phyloP scores from a whole-genome alignment of 2,329 filamentous ascomycete genomes.

The Diaporthe capsici region DNA sequence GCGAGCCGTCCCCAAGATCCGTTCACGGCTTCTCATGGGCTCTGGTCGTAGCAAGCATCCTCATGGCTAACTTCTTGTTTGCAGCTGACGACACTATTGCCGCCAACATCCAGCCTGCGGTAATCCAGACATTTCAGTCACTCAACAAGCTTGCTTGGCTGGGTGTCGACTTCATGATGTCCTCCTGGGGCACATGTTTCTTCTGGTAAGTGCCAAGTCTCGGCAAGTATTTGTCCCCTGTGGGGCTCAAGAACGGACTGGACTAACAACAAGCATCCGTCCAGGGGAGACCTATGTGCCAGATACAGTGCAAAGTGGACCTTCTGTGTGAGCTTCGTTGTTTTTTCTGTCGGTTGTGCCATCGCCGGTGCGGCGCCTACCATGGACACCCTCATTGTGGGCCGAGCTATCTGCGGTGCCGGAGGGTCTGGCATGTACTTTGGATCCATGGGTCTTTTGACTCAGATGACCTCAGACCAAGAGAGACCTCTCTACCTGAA shows the following conservation, averaged over 20 bases:
- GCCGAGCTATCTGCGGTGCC: not conserved
- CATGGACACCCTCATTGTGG: not conserved
- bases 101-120: not conserved
- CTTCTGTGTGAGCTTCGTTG: not conserved
- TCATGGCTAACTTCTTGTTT: not conserved
- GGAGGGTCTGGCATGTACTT: not conserved
- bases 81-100: not conserved
- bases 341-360: not conserved
- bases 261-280: not conserved
- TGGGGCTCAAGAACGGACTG: not conserved
- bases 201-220: not conserved
- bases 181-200: not conserved
- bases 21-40: not conserved
- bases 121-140: not conserved
- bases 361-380: not conserved
- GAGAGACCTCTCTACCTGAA: not conserved
- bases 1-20: not conserved
- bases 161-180: not conserved
- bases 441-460: not conserved
- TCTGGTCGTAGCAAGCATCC: not conserved
- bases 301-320: not conserved
- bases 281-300: not conserved
- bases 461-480: not conserved
- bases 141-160: not conserved
- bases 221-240: not conserved